These are phyloP conservation scores for Penicillium manginii DNA, from an alignment of 495 filamentous ascomycete species.

Conservation along the genomic window DNA sequence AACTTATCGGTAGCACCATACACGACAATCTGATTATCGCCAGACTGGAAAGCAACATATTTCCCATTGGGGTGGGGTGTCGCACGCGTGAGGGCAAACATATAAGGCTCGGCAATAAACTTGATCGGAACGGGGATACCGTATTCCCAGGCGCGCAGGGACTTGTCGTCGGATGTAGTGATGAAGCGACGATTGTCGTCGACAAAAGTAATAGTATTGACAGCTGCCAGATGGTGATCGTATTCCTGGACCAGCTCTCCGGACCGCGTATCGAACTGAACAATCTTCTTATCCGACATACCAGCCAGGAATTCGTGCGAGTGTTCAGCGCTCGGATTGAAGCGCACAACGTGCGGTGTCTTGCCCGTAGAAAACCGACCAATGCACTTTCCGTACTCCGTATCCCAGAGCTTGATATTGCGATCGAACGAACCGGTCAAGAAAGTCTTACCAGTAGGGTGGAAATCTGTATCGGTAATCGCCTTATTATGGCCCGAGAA, in stretches of 20 bases:
- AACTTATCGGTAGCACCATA: constrained; percentile 94
- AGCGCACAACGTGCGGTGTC: constrained; percentile 91
- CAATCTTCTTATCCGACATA: constrained; percentile 97
- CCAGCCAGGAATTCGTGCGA: constrained; percentile 91
- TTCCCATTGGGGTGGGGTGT: constrained; percentile 85
- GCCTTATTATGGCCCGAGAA: constrained; percentile 90
- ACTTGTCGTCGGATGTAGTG: constrained; percentile 96
- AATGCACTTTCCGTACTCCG: constrained; percentile 87
- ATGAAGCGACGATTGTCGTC: constrained; percentile 95
- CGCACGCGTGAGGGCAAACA: constrained; percentile 88
- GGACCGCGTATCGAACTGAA: constrained; percentile 91
- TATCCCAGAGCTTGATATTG: constrained; percentile 97
- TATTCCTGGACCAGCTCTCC: constrained; percentile 93
- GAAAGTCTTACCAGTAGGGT: constrained; percentile 79
- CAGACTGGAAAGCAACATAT: constrained; percentile 88
- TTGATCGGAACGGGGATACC: constrained; percentile 92
- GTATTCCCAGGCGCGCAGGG: constrained; percentile 94
- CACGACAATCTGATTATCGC: constrained; percentile 95
- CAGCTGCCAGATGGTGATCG: constrained; percentile 93
- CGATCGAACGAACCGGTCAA: constrained; percentile 91
- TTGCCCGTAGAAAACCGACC: constrained; percentile 88
- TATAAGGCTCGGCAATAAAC: constrained; percentile 92
- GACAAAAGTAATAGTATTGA: constrained; percentile 97
- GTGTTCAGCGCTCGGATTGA: constrained; percentile 79
- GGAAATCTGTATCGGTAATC: constrained; percentile 89